Evolutionary conservation across 2,329 filamentous ascomycete genomes (phyloP).

Genomic region (Exophiala aquamarina): DNA sequence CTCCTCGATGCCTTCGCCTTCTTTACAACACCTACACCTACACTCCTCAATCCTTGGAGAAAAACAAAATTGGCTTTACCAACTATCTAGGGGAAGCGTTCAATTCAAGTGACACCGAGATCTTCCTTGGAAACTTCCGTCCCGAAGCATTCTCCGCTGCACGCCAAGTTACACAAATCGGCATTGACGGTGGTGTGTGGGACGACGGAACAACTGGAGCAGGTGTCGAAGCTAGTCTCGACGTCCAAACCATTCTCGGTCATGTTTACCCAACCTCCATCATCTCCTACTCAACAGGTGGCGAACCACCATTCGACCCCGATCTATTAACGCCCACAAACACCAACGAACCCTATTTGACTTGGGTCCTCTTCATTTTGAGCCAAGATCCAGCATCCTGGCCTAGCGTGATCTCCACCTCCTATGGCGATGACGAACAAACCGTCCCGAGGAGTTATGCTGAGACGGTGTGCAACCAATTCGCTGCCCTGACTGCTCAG

Average conservation of each 20-base stretch:
- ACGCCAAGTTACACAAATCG: slow-evolving; percentile 35
- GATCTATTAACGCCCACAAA: slow-evolving; percentile 46
- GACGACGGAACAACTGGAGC: slow-evolving; percentile 34
- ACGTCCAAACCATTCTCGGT: slow-evolving; percentile 57
- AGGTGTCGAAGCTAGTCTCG: slow-evolving; percentile 59
- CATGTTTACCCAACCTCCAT: slow-evolving; percentile 57
- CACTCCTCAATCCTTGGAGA: slow-evolving; percentile 41
- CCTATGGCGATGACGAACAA: slow-evolving; percentile 68
- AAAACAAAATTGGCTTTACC: slow-evolving; percentile 47
- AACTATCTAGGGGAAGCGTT: slow-evolving; percentile 50
- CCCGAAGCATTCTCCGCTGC: slow-evolving; percentile 37
- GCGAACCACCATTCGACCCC: slow-evolving; percentile 53
- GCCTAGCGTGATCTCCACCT: slow-evolving; percentile 63
- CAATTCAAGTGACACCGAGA: slow-evolving; percentile 45
- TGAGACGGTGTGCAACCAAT: slow-evolving; percentile 61
- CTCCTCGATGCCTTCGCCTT: slow-evolving; percentile 54
- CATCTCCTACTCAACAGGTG: slow-evolving; percentile 57
- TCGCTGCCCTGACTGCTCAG: slow-evolving; percentile 65
- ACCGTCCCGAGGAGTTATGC: slow-evolving; percentile 63
- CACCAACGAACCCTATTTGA: slow-evolving; percentile 68
- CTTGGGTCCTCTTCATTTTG: slow-evolving; percentile 61
- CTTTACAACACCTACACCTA: slow-evolving; percentile 58
- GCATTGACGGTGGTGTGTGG: slow-evolving; percentile 35
- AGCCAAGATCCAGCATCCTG: slow-evolving; percentile 47
- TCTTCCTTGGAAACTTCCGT: slow-evolving; percentile 39